Base-by-base conservation (phyloP, 2,329 filamentous ascomycete species). In the Fusarium sp. region DNA sequence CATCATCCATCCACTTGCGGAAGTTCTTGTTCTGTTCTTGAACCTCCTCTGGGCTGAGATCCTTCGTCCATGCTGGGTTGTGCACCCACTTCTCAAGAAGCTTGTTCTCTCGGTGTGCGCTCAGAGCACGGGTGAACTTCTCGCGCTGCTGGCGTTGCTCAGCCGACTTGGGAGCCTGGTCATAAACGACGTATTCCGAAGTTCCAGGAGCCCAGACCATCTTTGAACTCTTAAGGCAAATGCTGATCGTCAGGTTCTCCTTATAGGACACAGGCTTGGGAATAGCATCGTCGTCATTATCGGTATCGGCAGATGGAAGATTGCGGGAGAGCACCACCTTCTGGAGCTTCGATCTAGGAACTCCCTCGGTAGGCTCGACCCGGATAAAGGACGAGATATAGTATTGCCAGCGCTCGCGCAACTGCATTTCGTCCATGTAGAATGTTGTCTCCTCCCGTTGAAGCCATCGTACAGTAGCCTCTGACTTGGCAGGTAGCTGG, bases 341-440 rank as follows among this genome's bases (percentile, higher is more conserved):
- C 67, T 87, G 88, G 75, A 94, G 85, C 50, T 87, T 88, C 8
- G 86, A 86, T 52, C 90, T 85, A 9, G 87, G 83, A 5, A 96
- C 87, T 16, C 92, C 92, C 80, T 96, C 93, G 0, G 96, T 99
- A 3, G 93, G 92, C 76, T 97, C 94, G 25, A 95, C 88, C 69
- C 94, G 93, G 72, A 94, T 92, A 80, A 92, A 98, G 0, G 95
- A 94, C 20, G 95, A 95, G 61, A 97, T 93, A 79, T 99, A 99
- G 82, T 97, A 97, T 75, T 95, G 93, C 96, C 96, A 99, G 42
- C 90, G 87, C 68, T 94, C 90, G 60, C 91, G 91, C 53, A 90
- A 88, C 77, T 96, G 92, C 84, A 97, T 91, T 73, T 97, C 94
- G 72, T 97, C 93, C 76, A 91, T 91, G 74, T 96, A 94, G 79